Evolutionary conservation across 2,329 filamentous ascomycete genomes (phyloP).

Genomic region (Cladosporium sp.): DNA sequence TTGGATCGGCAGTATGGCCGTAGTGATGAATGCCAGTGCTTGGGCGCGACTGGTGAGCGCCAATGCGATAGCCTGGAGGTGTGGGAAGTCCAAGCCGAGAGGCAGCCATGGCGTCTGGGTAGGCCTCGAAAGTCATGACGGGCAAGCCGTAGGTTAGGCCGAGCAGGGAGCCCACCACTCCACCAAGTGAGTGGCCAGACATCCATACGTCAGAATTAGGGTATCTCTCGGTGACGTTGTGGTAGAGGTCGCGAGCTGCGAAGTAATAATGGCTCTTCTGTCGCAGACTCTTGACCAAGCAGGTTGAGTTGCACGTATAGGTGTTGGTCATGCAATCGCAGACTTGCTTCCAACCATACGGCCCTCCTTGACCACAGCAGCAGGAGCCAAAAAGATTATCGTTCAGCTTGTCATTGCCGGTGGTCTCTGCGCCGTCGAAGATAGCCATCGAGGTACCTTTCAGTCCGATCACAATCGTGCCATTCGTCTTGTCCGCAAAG

Average conservation of each 20-base stretch:
- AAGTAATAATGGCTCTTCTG: conserved; percentile 86
- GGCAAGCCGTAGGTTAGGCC: conserved; percentile 84
- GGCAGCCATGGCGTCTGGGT: conserved; percentile 80
- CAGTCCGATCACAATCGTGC: conserved; percentile 78
- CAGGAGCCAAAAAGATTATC: conserved; percentile 98
- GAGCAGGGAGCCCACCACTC: conserved; percentile 74
- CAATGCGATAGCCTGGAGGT: conserved; percentile 70
- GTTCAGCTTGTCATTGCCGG: conserved; percentile 91
- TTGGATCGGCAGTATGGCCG: conserved; percentile 86
- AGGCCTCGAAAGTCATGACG: conserved; percentile 83
- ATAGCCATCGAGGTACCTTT: conserved; percentile 64
- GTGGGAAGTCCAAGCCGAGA: conserved; percentile 73
- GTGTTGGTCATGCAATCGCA: conserved; percentile 83
- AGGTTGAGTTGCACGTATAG: conserved; percentile 86
- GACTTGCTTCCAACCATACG: conserved; percentile 81
- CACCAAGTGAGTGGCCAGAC: conserved; percentile 82
- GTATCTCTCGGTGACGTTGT: conserved; percentile 82
- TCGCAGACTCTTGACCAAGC: conserved; percentile 64
- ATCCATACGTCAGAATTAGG: conserved; percentile 78
- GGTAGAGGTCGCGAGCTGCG: conserved; percentile 78
- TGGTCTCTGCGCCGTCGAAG: conserved; percentile 89
- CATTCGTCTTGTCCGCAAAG: conserved; percentile 76
- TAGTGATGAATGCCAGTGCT: conserved; percentile 80
- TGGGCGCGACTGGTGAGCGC: conserved; percentile 60
- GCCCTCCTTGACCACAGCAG: conserved; percentile 87